Percentiles rank a stretch among this genome's conserved stretches.
Evolutionary conservation across 129 eudicot species (phyloP).

Genomic region (Saussurea involucrata): DNA sequence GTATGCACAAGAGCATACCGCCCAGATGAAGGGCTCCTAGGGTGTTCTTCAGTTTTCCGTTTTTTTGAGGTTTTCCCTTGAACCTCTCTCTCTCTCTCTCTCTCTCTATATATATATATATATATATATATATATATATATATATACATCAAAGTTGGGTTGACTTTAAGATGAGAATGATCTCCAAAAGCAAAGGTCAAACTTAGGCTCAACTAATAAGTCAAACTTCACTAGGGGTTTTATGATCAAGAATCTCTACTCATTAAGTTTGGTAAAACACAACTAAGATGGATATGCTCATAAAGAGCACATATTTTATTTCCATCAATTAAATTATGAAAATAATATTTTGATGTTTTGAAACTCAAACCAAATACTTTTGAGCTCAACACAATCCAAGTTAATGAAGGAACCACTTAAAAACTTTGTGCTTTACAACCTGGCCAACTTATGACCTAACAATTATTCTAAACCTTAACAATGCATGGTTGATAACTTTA

Average conservation of each 20-base stretch:
- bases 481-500: conserved; percentile 14
- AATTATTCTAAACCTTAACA: neutral
- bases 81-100: too few species aligned
- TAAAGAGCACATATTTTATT: neutral
- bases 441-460: conserved; percentile 12
- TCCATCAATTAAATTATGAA: conserved; percentile 1
- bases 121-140: too few species aligned
- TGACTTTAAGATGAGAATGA: conserved; percentile 14
- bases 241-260: neutral
- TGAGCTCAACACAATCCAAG: neutral
- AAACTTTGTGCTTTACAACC: conserved; percentile 23
- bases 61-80: too few species aligned
- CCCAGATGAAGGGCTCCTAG: too few species aligned
- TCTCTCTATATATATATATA: too few species aligned
- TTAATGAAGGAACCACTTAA: conserved; percentile 17
- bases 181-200: neutral
- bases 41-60: too few species aligned
- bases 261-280: neutral
- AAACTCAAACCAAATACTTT: neutral
- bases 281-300: neutral
- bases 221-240: neutral
- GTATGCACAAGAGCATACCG: too few species aligned
- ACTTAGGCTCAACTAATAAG: conserved; percentile 1
- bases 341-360: neutral
- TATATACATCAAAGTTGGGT: neutral